Evolutionary conservation across 768 basidiomycete genomes (phyloP), one percentile per base, ranked within the genome.

Genomic region (Stropharia rugosoannulata): DNA sequence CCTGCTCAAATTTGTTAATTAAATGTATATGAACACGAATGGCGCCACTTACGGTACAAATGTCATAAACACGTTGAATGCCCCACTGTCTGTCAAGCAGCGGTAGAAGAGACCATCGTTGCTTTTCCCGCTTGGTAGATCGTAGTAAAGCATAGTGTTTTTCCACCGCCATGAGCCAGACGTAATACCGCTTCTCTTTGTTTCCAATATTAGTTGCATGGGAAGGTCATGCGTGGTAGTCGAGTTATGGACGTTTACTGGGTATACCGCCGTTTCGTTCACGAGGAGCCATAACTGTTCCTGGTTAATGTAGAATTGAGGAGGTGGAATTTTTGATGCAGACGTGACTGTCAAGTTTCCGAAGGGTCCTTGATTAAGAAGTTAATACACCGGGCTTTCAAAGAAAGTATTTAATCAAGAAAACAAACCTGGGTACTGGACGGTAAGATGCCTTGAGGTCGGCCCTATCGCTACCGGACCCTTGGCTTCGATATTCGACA

Each of bases 231-330:
- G 66, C 9, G 69, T 66, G 29, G 64, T 59, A 5, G 83, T 84
- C 7, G 75, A 71, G 58, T 86, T 86, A 38, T 78, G 64, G 37
- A 83, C 73, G 58, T 80, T 82, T 42, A 86, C 79, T 49, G 77
- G 76, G 53, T 77, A 74, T 50, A 86, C 80, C 13, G 79, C 73
- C 0, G 82, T 76, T 50, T 80, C 80, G 65, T 87, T 86, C 52
- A 75, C 73, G 62, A 76, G 77, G 49, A 80, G 78, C 72, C 75
- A 83, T 22, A 86, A 72, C 47, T 79, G 77, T 45, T 76, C 68
- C 55, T 75, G 73, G 61, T 77, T 70, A 58, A 86, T 72, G 68
- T 82, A 84, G 68, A 85, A 86, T 15, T 81, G 62, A 7, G 80
- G 73, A 12, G 80, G 79, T 5, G 55, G 37, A 22, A 42, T 55